Conservation (phyloP, 139 green algal genomes). For the Micractinium sp. region DNA sequence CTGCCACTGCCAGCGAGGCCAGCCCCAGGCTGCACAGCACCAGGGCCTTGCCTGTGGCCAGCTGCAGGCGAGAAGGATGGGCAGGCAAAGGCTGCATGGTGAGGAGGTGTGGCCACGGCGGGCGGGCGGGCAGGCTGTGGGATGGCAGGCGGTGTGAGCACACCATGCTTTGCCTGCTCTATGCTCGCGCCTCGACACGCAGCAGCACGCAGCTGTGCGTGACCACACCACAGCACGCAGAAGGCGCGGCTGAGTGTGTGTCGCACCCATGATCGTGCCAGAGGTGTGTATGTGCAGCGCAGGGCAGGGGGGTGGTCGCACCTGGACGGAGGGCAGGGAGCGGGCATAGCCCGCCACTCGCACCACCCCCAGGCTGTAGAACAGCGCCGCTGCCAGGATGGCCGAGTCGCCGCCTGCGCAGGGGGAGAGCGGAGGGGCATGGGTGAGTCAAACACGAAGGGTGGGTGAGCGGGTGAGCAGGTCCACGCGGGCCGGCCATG, state of each 20-base stretch:
- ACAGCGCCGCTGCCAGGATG: constrained; percentile 41
- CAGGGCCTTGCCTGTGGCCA: constrained; percentile 1
- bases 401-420: constrained; percentile 18
- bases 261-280: too few relatives aligned
- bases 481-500: too few relatives aligned
- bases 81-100: not conserved
- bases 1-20: not conserved
- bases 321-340: not conserved
- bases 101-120: too few relatives aligned
- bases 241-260: too few relatives aligned
- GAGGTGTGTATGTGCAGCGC: too few relatives aligned
- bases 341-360: constrained; percentile 40
- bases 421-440: not conserved
- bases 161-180: too few relatives aligned
- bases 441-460: not conserved
- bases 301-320: not conserved
- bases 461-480: too few relatives aligned
- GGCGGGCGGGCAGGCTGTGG: too few relatives aligned
- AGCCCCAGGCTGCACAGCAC: constrained; percentile 9
- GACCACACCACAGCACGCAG: too few relatives aligned
- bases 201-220: too few relatives aligned
- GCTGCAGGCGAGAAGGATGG: not conserved
- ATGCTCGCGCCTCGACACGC: too few relatives aligned
- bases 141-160: too few relatives aligned
- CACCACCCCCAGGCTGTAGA: constrained; percentile 46